phyloP scores from a whole-genome alignment of 2,329 filamentous ascomycete genomes.

The Venturia nashicola region DNA sequence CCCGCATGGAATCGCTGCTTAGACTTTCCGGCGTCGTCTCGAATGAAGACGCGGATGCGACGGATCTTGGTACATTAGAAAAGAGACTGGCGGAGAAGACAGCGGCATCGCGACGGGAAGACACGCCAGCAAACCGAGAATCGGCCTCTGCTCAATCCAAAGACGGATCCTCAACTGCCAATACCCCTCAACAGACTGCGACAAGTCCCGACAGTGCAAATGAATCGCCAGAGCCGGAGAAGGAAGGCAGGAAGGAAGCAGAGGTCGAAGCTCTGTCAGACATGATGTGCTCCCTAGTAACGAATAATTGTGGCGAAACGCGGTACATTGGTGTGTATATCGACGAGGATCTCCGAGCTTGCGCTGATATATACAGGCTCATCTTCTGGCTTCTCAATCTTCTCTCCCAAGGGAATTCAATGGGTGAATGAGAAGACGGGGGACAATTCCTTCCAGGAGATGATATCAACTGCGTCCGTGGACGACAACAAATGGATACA shows the following conservation, averaged over 20 bases:
- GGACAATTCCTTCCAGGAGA: slow-evolving; percentile 86
- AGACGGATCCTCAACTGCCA: not conserved
- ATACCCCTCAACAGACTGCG: not conserved
- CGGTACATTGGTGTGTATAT: slow-evolving; percentile 69
- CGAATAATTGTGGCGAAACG: slow-evolving; percentile 87
- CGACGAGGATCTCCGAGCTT: not conserved
- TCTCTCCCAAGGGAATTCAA: slow-evolving; percentile 93
- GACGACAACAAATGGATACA: slow-evolving; percentile 94
- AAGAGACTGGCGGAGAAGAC: slow-evolving; percentile 50
- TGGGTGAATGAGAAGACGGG: slow-evolving; percentile 98
- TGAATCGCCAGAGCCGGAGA: slow-evolving; percentile 32
- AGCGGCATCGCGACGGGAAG: slow-evolving; percentile 14
- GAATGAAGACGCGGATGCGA: slow-evolving; percentile 74
- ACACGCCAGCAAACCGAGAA: slow-evolving; percentile 7
- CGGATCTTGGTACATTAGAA: slow-evolving; percentile 79
- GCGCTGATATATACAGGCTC: slow-evolving; percentile 48
- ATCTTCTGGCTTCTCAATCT: slow-evolving; percentile 96
- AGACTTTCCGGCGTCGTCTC: slow-evolving; percentile 75
- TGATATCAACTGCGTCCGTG: slow-evolving; percentile 78
- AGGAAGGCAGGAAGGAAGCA: slow-evolving; percentile 39
- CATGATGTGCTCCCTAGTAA: slow-evolving; percentile 98
- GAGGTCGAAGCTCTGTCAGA: slow-evolving; percentile 85
- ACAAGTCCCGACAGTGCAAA: slow-evolving; percentile 14
- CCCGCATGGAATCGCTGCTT: slow-evolving; percentile 89
- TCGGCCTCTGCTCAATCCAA: not conserved